These are phyloP conservation scores for Phytophthora fragariae DNA, from an alignment of 352 stramenopile species.

Conservation along the genomic window DNA sequence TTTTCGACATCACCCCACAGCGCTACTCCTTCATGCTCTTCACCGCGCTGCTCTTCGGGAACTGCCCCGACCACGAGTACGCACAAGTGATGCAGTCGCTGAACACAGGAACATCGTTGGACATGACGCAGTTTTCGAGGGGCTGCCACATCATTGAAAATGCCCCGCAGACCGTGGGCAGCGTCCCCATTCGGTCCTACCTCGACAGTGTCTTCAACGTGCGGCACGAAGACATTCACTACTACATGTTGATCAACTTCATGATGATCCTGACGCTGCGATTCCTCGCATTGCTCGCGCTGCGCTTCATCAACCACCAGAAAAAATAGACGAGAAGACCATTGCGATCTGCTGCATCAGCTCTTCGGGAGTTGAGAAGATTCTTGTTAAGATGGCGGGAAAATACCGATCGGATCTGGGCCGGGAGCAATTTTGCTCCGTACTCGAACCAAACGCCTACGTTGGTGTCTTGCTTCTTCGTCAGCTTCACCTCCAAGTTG, in stretches of 20 bases:
- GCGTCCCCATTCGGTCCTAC: constrained; percentile 42
- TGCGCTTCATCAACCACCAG: constrained; percentile 64
- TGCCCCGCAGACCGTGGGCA: constrained; percentile 30
- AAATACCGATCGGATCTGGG: not conserved
- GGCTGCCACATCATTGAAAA: constrained; percentile 46
- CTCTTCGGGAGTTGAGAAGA: no score
- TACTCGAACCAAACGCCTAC: not conserved
- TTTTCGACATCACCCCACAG: constrained; percentile 49
- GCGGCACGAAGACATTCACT: constrained; percentile 41
- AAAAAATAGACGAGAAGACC: constrained; percentile 21
- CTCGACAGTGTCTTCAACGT: constrained; percentile 47
- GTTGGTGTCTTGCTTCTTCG: not conserved
- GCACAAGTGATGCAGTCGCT: constrained; percentile 26
- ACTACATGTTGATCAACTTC: constrained; percentile 43
- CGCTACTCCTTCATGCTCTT: constrained; percentile 43
- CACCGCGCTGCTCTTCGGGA: constrained; percentile 35
- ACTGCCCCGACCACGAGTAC: constrained; percentile 41
- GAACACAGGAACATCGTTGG: constrained; percentile 18
- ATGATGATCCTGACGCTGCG: constrained; percentile 51
- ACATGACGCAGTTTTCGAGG: constrained; percentile 29
- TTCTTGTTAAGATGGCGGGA: not conserved
- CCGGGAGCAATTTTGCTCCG: constrained; percentile 5
- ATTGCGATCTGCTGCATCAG: no score
- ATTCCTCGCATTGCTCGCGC: constrained; percentile 49
- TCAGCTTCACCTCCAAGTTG: constrained; percentile 13